Conservation (phyloP, 495 filamentous ascomycete genomes). For the Beverwykella pulmonaria region DNA sequence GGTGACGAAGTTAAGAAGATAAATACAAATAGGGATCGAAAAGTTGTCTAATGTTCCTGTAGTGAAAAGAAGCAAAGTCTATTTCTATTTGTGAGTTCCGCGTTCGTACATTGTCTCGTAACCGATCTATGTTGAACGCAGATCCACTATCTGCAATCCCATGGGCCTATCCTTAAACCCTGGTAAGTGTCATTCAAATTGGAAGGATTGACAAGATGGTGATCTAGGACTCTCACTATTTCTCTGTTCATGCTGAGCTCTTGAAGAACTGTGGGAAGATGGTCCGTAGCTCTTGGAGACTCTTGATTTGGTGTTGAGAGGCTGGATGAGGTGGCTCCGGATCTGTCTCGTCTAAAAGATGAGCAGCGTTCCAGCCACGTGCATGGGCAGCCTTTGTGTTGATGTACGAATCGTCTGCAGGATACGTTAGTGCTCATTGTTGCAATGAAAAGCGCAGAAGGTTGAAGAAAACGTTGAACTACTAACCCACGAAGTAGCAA, state of each 20-base stretch:
- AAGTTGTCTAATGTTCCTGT: no score
- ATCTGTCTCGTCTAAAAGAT: constrained; percentile 76
- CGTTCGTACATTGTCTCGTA: no score
- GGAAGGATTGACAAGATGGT: background rate
- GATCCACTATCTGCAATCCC: background rate
- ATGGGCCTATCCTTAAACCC: background rate
- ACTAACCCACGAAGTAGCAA: constrained; percentile 83
- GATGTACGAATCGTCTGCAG: constrained; percentile 75
- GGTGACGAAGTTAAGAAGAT: no score
- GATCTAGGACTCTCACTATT: background rate
- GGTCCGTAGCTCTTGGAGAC: constrained; percentile 69
- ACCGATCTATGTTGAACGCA: no score
- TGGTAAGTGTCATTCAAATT: background rate
- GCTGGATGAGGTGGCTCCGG: constrained; percentile 60
- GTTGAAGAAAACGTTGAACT: background rate
- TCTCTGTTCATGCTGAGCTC: constrained; percentile 2
- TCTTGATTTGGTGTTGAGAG: constrained; percentile 68
- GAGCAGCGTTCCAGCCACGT: constrained; percentile 77
- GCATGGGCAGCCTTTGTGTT: constrained; percentile 73
- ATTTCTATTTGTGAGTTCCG: no score
- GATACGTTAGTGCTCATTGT: background rate
- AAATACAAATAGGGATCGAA: no score
- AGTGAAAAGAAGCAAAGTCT: background rate
- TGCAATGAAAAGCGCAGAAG: background rate
- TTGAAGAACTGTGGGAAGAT: constrained; percentile 82